phyloP scores from a whole-genome alignment of 805 yeast species.

The Pichia nakasei region DNA sequence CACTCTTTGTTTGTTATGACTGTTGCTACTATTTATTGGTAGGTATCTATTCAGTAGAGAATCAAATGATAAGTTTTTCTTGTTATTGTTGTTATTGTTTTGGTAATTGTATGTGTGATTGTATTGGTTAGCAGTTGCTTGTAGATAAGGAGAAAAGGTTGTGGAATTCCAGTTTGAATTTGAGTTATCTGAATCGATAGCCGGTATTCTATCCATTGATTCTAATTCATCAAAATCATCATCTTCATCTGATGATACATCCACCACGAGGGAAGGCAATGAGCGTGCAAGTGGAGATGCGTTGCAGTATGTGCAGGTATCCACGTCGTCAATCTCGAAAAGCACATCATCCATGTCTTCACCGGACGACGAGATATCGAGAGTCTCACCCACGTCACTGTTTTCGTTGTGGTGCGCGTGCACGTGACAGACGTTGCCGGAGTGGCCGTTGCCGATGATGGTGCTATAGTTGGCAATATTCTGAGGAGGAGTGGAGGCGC shows the following conservation, averaged over 20 bases:
- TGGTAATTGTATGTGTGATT: too few relatives aligned
- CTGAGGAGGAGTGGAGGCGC: neutral
- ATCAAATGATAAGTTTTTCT: neutral
- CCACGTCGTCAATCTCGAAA: conserved; percentile 18
- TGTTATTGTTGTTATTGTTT: neutral
- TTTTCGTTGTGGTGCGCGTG: too few relatives aligned
- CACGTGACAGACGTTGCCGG: too few relatives aligned
- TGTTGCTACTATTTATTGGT: neutral
- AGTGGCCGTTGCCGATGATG: too few relatives aligned
- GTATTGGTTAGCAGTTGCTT: neutral
- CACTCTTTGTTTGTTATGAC: neutral
- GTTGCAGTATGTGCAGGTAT: conserved; percentile 11
- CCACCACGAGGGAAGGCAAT: neutral
- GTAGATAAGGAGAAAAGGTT: neutral
- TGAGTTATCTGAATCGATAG: neutral
- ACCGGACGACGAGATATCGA: too few relatives aligned
- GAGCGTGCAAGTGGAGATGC: neutral
- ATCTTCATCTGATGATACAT: neutral
- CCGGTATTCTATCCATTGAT: neutral
- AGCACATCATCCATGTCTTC: conserved; percentile 13
- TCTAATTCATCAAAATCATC: neutral
- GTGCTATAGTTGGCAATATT: neutral
- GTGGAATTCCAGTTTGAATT: too few relatives aligned
- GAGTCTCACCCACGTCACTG: too few relatives aligned
- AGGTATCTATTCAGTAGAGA: neutral